Base-by-base conservation (phyloP, 208 protist genomes). In the Balamuthia mandrillaris region DNA sequence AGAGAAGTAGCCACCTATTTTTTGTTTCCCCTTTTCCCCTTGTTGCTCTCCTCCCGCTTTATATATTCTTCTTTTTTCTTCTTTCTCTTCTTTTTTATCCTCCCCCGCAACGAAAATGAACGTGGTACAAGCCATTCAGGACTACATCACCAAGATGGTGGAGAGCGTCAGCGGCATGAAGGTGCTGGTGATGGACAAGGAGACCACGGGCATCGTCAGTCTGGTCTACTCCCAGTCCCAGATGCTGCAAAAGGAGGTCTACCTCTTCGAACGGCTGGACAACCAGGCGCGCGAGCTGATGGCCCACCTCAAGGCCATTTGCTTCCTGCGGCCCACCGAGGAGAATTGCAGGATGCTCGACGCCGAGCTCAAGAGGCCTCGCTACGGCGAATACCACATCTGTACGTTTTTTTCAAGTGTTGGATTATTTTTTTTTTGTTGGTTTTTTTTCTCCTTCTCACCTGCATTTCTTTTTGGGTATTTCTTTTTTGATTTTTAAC, bases 231-330 rank as follows among this genome's bases (percentile, higher is more conserved):
- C 96, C 6, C 95, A 98, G 88, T 96, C 95, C 1, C 90, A 96
- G 54, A 93, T 99, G 7, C 91, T 99, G 37, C 93, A 97, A 72
- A 95, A 97, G 75, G 94, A 97, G 58, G 96, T 99, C 1, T 99
- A 98, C 82, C 90, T 99, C 27, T 94, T 99, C 49, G 96, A 98
- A 84, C 86, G 91, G 0, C 77, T 99, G 27, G 88, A 95, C 33
- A 89, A 84, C 16, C 70, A 81, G 1, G 91, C 93, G 58, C 90
- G 95, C 31, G 93, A 96, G 51, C 49, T 84, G 60, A 97, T 99
- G 94, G 92, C 93, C 68, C 95, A 96, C 82, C 91, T 99, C 88
- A 96, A 95, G 24, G 87, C 86, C 35, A 87, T 92, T 5, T 88
- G 74, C 52, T 92, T 91, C 81, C 21, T 95, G 29, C 86, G 97